Evolutionary conservation across 257 asterid genomes (phyloP), one percentile per base, ranked within the genome.

Genomic region (Forsythia suspensa): DNA sequence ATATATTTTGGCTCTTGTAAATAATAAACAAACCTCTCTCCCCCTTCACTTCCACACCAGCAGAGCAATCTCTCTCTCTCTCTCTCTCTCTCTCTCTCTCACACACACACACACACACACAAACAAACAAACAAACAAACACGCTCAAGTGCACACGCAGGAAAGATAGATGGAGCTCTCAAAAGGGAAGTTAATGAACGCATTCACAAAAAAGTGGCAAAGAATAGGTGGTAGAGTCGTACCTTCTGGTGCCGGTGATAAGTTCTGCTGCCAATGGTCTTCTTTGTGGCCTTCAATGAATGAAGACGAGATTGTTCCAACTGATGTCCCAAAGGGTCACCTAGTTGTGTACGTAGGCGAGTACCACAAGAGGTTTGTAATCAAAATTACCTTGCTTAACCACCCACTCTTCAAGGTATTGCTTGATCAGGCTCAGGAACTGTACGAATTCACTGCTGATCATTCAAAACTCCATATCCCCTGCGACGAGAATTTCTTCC

Each of bases 281-380:
- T 75, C 87, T 5, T 15, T 80, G 36, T 85, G 90, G 94, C 81
- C 86, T 15, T 76, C 84, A 3, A 16, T 76, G 73, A 87, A 77
- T 8, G 92, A 88, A 24, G 91, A 88, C 80, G 79, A 80, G 72
- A 76, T 71, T 18, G 92, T 92, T 43, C 97, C 96, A 0, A 81
- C 81, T 18, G 98, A 92, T 66, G 98, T 95, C 40, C 97, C 98
- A 0, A 95, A 87, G 89, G 98, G 98, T 18, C 98, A 95, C 80
- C 63, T 87, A 82, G 98, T 88, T 41, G 93, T 92, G 48, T 95
- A 92, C 24, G 98, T 95, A 4, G 98, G 98, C 3, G 94, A 91
- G 52, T 76, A 68, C 61, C 88, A 82, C 38, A 92, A 89, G 80
- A 89, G 97, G 81, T 91, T 85, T 48, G 98, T 95, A 24, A 95